Conservation (phyloP, 2,329 filamentous ascomycete species). For the Escovopsis weberi region DNA sequence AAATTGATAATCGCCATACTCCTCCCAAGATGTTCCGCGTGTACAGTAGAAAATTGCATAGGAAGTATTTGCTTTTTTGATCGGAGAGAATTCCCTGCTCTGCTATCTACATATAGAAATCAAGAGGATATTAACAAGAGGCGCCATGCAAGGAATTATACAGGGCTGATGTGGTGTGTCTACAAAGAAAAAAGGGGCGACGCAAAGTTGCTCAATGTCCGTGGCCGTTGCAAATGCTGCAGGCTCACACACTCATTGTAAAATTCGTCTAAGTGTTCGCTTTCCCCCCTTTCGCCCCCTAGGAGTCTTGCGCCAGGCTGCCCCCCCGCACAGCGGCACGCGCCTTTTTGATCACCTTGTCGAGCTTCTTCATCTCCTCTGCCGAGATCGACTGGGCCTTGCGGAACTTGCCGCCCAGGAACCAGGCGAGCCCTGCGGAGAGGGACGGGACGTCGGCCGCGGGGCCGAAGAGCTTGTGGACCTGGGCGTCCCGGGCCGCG, state of each 20-base stretch:
- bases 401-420: slow-evolving; percentile 59
- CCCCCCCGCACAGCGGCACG: slow-evolving; percentile 14
- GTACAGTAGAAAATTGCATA: background rate
- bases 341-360: slow-evolving; percentile 19
- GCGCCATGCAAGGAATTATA: too few relatives aligned
- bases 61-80: background rate
- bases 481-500: slow-evolving; percentile 35
- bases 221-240: too few relatives aligned
- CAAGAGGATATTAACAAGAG: background rate
- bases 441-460: slow-evolving; percentile 52
- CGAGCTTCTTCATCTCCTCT: slow-evolving; percentile 32
- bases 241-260: too few relatives aligned
- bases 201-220: too few relatives aligned
- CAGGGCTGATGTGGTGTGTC: too few relatives aligned
- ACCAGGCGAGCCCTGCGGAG: slow-evolving; percentile 61
- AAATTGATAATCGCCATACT: too few relatives aligned
- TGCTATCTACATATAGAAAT: background rate
- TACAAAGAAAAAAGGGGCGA: too few relatives aligned
- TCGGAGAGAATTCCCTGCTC: background rate
- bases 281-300: too few relatives aligned
- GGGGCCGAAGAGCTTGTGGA: slow-evolving; percentile 53
- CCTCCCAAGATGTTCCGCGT: background rate
- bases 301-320: slow-evolving; percentile 3
- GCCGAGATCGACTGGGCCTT: slow-evolving; percentile 43
- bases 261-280: too few relatives aligned